Evolutionary conservation across 306 rosid species (phyloP).

Genomic region (Ormosia emarginata): DNA sequence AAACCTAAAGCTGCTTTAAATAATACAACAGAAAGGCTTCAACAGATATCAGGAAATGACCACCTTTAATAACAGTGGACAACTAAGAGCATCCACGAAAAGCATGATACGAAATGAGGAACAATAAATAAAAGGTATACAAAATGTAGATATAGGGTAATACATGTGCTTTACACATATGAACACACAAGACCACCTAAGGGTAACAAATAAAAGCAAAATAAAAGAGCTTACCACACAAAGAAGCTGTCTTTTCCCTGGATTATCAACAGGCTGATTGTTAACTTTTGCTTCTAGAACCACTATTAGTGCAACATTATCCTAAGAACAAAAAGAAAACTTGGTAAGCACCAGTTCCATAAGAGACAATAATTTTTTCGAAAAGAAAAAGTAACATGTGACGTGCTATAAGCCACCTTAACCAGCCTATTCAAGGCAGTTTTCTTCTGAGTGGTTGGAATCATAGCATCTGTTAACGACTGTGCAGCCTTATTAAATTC

Average conservation of each 20-base stretch:
- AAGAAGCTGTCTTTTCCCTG: constrained; percentile 93
- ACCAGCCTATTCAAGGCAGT: constrained; percentile 84
- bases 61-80: not conserved
- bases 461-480: constrained; percentile 88
- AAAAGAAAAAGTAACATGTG: not conserved
- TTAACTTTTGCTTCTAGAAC: constrained; percentile 96
- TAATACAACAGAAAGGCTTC: not conserved
- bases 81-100: not conserved
- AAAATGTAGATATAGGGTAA: not conserved
- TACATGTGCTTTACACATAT: not conserved
- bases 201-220: not conserved
- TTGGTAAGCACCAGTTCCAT: constrained; percentile 12
- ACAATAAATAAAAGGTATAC: not conserved
- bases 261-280: constrained; percentile 77
- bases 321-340: constrained; percentile 49
- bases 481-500: constrained; percentile 99
- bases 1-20: not conserved
- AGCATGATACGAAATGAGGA: not conserved
- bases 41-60: not conserved
- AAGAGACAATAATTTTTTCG: not conserved
- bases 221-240: constrained; percentile 72
- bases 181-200: not conserved
- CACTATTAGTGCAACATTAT: constrained; percentile 94
- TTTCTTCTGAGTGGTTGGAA: constrained; percentile 86
- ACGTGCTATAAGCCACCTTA: constrained; percentile 49